phyloP scores from a whole-genome alignment of 2,329 filamentous ascomycete species.

The Trichophyton verrucosum region DNA sequence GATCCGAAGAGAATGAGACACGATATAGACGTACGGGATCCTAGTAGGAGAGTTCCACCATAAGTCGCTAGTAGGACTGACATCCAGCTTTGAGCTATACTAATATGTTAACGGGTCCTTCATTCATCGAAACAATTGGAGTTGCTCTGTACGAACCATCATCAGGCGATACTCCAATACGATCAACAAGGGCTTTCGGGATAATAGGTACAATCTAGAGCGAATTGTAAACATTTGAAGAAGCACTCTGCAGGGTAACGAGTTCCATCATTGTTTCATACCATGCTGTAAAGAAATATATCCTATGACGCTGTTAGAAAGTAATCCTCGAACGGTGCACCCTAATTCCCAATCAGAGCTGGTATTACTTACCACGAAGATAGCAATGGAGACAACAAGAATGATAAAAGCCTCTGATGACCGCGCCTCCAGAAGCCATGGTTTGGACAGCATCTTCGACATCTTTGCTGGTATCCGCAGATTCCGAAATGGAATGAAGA shows the following conservation, averaged over 20 bases:
- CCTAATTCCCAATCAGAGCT: neutral
- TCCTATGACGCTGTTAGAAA: neutral
- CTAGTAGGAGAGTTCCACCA: constrained; percentile 52
- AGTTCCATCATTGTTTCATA: neutral
- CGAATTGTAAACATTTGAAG: neutral
- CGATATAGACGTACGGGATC: constrained; percentile 33
- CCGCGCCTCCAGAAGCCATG: neutral
- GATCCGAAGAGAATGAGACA: neutral
- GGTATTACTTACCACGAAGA: neutral
- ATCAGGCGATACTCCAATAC: constrained; percentile 30
- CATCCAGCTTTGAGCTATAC: constrained; percentile 19
- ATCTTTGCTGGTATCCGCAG: neutral
- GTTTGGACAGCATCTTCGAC: neutral
- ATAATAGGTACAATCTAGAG: constrained; percentile 53
- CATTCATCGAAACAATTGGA: neutral
- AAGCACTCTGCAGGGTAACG: neutral
- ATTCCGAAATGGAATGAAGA: neutral
- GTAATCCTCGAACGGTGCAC: neutral
- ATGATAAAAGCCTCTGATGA: neutral
- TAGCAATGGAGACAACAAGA: neutral
- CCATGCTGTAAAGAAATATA: neutral
- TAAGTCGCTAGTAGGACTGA: constrained; percentile 63
- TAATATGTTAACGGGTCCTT: neutral
- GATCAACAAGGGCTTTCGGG: constrained; percentile 51
- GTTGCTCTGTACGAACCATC: neutral